These are phyloP conservation scores for Colletotrichum trifolii DNA, from an alignment of 2,329 filamentous ascomycete species.

Conservation along the genomic window DNA sequence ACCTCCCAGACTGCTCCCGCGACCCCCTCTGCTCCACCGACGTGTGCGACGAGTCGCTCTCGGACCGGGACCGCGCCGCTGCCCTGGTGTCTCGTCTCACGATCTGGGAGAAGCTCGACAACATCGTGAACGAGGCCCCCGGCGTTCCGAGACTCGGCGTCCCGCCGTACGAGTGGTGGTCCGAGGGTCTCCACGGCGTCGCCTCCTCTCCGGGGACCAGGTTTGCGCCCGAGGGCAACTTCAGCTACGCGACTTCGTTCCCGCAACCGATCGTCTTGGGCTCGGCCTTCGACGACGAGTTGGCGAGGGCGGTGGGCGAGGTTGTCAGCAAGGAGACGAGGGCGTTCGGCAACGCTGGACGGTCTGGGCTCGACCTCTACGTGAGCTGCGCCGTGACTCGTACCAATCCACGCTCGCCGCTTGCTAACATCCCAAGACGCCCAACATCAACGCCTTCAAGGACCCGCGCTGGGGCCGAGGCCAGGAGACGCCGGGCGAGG, in stretches of 20 bases:
- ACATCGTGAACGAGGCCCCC: conserved; percentile 49
- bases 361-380: conserved; percentile 68
- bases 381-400: neutral
- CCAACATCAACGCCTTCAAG: conserved; percentile 74
- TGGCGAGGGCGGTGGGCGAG: conserved; percentile 67
- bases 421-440: conserved; percentile 52
- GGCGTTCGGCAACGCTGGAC: conserved; percentile 71
- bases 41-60: conserved; percentile 60
- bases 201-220: conserved; percentile 66
- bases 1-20: conserved; percentile 42
- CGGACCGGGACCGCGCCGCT: conserved; percentile 52
- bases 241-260: conserved; percentile 72
- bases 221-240: conserved; percentile 60
- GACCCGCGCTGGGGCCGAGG: conserved; percentile 73
- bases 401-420: neutral
- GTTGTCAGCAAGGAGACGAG: conserved; percentile 70
- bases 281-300: conserved; percentile 71
- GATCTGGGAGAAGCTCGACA: conserved; percentile 65
- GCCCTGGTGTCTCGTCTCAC: conserved; percentile 63
- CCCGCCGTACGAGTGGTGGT: conserved; percentile 70
- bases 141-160: conserved; percentile 68
- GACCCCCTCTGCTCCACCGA: conserved; percentile 43
- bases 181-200: conserved; percentile 72
- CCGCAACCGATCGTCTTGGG: conserved; percentile 72
- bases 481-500: conserved; percentile 70